Base-by-base conservation (phyloP, 2,329 filamentous ascomycete genomes). In the Scytalidium sp. region DNA sequence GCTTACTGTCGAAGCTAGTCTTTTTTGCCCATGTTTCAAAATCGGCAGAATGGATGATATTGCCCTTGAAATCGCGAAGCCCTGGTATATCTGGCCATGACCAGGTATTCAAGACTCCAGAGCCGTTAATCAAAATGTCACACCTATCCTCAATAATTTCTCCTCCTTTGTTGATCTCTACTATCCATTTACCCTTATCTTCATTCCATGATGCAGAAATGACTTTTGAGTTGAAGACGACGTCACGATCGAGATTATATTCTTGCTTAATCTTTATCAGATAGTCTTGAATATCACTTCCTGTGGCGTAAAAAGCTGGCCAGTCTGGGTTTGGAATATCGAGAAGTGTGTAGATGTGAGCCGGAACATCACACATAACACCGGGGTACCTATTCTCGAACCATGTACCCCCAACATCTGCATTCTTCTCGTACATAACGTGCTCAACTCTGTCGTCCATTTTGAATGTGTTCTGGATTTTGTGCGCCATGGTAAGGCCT, bases 271-370 rank as follows among this genome's bases (percentile, higher is more conserved):
- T 15, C 8, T 36, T n/a, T 6, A 4, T 36, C 15, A 36, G 13
- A 36, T 36, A 36, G 5, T 36, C 8, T 5, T 36, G 15, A n/a
- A 36, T 36, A 10, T 36, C 32, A 4, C 8, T 5, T 5, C 46
- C 71, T 75, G 76, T 56, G 83, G 79, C 0, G 75, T 75, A 0
- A 79, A 80, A 82, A 47, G 78, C 70, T 23, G 78, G 63, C 79
- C 80, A 83, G 52, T 75, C 68, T 1, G 75, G 66, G 45, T 81
- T 81, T 49, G 80, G 77, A 40, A 77, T 79, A 55, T 82, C 83
- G 0, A 79, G 82, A 5, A 74, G 81, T 42, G 71, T 76, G 64
- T 83, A 83, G 1, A 82, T 25, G 65, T 32, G 73, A 15, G 66
- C 63, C 52, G 53, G 56, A 21, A 47, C 48, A 47, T 58, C n/a